Evolutionary conservation across 2,329 filamentous ascomycete species (phyloP).

Genomic region (Xylaria polymorpha): DNA sequence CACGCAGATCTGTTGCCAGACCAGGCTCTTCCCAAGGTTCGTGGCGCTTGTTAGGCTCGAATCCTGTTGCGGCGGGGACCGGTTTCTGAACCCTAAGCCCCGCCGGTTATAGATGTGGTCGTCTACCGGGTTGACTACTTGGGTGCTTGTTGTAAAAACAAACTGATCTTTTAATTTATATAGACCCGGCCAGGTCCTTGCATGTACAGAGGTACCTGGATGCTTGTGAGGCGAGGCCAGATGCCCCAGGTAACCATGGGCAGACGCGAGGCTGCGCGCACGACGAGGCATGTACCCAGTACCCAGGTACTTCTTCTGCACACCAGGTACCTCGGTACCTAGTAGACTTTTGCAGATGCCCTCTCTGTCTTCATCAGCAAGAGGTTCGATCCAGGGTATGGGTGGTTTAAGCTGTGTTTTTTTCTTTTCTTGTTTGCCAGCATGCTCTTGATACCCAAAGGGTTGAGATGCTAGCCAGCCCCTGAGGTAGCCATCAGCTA

Average conservation of each 20-base stretch:
- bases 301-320: slow-evolving; percentile 9
- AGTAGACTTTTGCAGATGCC: no score
- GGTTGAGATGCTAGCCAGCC: neutral
- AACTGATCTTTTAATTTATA: neutral
- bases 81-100: slow-evolving; percentile 25
- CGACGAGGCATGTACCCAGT: neutral
- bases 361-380: no score
- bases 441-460: neutral
- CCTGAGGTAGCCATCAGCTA: neutral
- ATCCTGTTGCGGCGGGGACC: slow-evolving; percentile 9
- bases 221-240: no score
- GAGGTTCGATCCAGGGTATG: slow-evolving; percentile 11
- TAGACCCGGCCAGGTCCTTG: neutral
- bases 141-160: neutral
- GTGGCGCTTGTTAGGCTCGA: slow-evolving; percentile 5
- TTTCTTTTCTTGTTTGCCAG: neutral
- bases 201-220: neutral
- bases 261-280: neutral
- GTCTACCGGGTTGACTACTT: slow-evolving; percentile 15
- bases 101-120: slow-evolving; percentile 1
- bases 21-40: slow-evolving; percentile 14
- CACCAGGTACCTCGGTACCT: neutral
- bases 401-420: neutral
- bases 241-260: neutral
- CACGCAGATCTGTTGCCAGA: slow-evolving; percentile 1